Evolutionary conservation across 352 stramenopile species (phyloP).

Genomic region (Phytophthora uliginosa): DNA sequence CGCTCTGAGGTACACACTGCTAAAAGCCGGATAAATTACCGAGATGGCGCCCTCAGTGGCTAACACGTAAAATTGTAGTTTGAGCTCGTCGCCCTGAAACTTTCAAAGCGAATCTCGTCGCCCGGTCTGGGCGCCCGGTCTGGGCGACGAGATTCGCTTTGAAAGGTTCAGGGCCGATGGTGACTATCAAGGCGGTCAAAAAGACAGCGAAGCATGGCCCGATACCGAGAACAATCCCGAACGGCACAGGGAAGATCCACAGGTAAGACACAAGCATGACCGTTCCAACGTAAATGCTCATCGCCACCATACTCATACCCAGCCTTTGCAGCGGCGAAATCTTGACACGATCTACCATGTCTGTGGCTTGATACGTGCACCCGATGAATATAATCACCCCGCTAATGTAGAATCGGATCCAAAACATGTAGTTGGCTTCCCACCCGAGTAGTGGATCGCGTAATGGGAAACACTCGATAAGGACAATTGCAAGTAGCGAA

Average conservation of each 20-base stretch:
- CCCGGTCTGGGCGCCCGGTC: no score
- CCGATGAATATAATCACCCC: conserved; percentile 9
- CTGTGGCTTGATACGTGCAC: conserved; percentile 10
- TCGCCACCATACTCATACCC: conserved; percentile 1
- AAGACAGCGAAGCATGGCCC: conserved; percentile 22
- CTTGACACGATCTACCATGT: conserved; percentile 13
- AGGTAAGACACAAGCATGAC: conserved; percentile 19
- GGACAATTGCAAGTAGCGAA: conserved; percentile 10
- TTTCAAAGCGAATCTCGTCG: no score
- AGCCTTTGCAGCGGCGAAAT: conserved; percentile 17
- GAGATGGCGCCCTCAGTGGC: conserved; percentile 4
- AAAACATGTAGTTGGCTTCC: conserved; percentile 31
- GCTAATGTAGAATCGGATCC: conserved; percentile 22
- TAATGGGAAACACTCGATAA: conserved; percentile 23
- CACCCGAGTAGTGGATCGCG: conserved; percentile 15
- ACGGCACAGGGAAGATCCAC: conserved; percentile 48
- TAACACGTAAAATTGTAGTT: conserved; percentile 22
- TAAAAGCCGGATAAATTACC: conserved; percentile 24
- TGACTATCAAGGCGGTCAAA: conserved; percentile 5
- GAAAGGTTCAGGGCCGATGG: conserved; percentile 16
- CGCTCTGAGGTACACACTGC: conserved; percentile 18
- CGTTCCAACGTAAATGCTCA: conserved; percentile 18
- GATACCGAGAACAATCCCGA: conserved; percentile 27
- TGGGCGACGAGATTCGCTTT: no score
- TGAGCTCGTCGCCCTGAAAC: conserved; percentile 10